phyloP scores from a whole-genome alignment of 345 rosid genomes.

The Moricandia arvensis region DNA sequence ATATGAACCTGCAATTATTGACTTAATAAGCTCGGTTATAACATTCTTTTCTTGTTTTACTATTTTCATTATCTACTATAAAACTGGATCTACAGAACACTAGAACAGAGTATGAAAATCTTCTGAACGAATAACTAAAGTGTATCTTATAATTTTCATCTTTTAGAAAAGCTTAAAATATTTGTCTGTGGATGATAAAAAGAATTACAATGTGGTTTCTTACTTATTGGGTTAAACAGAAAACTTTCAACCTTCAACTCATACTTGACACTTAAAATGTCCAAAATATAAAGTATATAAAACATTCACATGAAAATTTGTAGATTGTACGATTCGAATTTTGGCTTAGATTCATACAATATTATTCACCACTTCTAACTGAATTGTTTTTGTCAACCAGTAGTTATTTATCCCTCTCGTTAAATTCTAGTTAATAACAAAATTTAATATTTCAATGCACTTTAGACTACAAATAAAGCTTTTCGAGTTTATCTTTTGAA shows the following conservation, averaged over 20 bases:
- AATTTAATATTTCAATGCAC: not conserved
- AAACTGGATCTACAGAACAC: not conserved
- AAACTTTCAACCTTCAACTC: no score
- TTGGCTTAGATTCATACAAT: not conserved
- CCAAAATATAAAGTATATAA: not conserved
- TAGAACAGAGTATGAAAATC: not conserved
- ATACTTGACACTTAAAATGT: not conserved
- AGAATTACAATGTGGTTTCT: not conserved
- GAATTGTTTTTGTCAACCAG: not conserved
- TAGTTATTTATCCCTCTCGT: no score
- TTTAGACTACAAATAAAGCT: not conserved
- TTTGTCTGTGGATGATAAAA: not conserved
- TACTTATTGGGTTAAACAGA: not conserved
- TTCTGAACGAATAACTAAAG: not conserved
- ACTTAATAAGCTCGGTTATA: slow-evolving; percentile 5
- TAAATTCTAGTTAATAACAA: not conserved
- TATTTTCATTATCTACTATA: not conserved
- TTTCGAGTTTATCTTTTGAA: not conserved
- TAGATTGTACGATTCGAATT: not conserved
- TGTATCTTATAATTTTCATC: not conserved
- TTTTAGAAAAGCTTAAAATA: no score
- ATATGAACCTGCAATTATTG: not conserved
- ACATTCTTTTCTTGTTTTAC: not conserved
- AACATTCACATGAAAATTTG: not conserved
- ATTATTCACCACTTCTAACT: not conserved